Evolutionary conservation across 2,329 filamentous ascomycete genomes (phyloP).

Genomic region (Talaromyces sp.): DNA sequence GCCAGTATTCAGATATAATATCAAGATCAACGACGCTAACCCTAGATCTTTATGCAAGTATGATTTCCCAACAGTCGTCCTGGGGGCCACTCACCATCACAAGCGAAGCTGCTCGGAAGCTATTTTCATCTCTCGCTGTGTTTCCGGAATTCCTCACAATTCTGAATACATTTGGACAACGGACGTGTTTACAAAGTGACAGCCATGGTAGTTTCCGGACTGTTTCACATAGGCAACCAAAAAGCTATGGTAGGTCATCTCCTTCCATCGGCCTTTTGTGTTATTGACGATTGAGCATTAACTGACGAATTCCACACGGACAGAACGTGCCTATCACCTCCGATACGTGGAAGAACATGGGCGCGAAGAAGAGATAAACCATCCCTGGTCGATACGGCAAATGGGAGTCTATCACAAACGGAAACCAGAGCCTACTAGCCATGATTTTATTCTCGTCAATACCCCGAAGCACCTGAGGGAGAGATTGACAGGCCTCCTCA

Average conservation of each 20-base stretch:
- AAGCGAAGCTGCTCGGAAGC: background rate
- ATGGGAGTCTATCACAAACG: background rate
- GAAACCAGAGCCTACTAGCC: background rate
- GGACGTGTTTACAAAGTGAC: background rate
- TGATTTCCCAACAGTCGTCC: background rate
- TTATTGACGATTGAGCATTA: background rate
- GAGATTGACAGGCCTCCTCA: background rate
- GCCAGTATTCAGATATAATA: background rate
- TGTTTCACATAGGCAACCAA: background rate
- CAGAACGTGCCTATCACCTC: background rate
- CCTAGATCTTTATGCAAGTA: background rate
- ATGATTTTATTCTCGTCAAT: background rate
- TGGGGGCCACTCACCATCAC: background rate
- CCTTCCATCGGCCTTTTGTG: background rate
- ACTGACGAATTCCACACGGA: background rate
- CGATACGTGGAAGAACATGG: background rate
- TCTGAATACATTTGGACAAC: background rate
- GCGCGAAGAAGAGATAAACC: background rate
- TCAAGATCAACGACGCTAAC: background rate
- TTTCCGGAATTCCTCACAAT: background rate
- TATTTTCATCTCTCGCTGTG: background rate
- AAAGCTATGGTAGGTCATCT: background rate
- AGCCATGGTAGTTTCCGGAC: background rate
- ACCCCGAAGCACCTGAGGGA: background rate
- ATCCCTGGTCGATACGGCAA: background rate